Percentiles rank a stretch among this genome's conserved stretches.
phyloP scores from a whole-genome alignment of 2,329 filamentous ascomycete genomes.

The Exophiala mesophila region DNA sequence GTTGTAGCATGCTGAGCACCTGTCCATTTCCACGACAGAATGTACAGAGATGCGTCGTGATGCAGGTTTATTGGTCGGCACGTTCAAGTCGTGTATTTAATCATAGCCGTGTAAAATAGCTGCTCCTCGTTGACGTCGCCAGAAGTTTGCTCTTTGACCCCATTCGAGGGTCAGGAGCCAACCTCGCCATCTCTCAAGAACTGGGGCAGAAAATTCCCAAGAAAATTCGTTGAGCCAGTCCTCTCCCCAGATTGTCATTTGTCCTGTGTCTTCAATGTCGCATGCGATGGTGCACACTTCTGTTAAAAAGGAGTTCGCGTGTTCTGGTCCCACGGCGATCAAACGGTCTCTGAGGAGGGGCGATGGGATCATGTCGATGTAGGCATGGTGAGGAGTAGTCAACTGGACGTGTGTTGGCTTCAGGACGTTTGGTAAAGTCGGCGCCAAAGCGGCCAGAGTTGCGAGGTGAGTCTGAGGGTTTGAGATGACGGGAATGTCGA shows the following conservation, averaged over 20 bases:
- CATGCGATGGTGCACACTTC: conserved; percentile 36
- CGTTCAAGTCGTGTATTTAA: too few species aligned
- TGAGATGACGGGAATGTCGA: conserved; percentile 32
- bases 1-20: too few species aligned
- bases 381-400: conserved; percentile 38
- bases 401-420: conserved; percentile 39
- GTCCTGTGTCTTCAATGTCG: conserved; percentile 35
- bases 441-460: conserved; percentile 29
- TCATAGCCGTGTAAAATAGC: conserved; percentile 34
- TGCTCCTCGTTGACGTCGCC: conserved; percentile 37
- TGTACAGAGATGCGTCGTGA: too few species aligned
- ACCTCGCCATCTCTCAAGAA: conserved; percentile 37
- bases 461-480: conserved; percentile 34
- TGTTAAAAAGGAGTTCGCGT: conserved; percentile 35
- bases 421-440: conserved; percentile 32
- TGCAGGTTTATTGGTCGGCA: too few species aligned
- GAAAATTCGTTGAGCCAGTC: conserved; percentile 39
- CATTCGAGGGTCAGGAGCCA: conserved; percentile 38
- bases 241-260: conserved; percentile 42
- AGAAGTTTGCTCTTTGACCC: conserved; percentile 39
- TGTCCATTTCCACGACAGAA: too few species aligned
- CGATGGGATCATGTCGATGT: conserved; percentile 41
- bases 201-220: conserved; percentile 40
- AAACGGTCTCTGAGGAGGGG: conserved; percentile 37
- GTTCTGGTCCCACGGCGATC: conserved; percentile 33